Evolutionary conservation across 495 filamentous ascomycete genomes (phyloP).

Genomic region (Trichoderma parareesei): DNA sequence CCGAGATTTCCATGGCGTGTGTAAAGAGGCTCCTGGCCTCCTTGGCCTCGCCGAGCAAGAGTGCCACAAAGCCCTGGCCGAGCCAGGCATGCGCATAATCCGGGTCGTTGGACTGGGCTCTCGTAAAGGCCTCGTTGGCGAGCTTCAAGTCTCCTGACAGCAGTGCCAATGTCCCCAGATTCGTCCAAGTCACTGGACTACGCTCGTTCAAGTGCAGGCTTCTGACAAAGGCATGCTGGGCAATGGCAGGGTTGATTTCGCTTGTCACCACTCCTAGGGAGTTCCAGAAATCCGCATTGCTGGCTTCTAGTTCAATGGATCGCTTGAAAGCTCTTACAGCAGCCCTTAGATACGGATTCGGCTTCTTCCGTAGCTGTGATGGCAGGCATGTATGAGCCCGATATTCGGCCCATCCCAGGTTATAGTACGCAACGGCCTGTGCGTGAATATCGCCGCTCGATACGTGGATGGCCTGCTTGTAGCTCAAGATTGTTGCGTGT

Average conservation of each 20-base stretch:
- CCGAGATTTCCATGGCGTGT: constrained; percentile 91
- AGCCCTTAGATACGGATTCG: constrained; percentile 64
- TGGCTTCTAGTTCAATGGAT: constrained; percentile 89
- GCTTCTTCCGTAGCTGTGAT: constrained; percentile 34
- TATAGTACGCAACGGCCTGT: constrained; percentile 95
- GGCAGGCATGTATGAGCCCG: constrained; percentile 61
- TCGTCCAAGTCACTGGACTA: constrained; percentile 79
- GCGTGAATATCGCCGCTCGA: constrained; percentile 72
- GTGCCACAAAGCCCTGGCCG: constrained; percentile 80
- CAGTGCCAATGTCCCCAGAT: constrained; percentile 78
- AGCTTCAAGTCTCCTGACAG: constrained; percentile 73
- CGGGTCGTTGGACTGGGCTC: constrained; percentile 87
- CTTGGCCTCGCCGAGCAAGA: constrained; percentile 57
- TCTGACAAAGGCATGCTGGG: constrained; percentile 91
- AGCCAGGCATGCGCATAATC: constrained; percentile 90
- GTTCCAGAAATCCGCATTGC: constrained; percentile 97
- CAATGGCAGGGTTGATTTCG: constrained; percentile 71
- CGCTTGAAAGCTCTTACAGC: constrained; percentile 91
- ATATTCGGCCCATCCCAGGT: constrained; percentile 90
- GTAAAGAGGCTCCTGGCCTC: constrained; percentile 81
- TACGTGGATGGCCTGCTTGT: constrained; percentile 74
- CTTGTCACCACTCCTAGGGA: constrained; percentile 85
- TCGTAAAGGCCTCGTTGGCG: constrained; percentile 80
- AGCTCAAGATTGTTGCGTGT: constrained; percentile 67
- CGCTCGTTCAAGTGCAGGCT: constrained; percentile 87